phyloP scores from a whole-genome alignment of 192 early-diverging fungal species.

The Backusella macrospora region DNA sequence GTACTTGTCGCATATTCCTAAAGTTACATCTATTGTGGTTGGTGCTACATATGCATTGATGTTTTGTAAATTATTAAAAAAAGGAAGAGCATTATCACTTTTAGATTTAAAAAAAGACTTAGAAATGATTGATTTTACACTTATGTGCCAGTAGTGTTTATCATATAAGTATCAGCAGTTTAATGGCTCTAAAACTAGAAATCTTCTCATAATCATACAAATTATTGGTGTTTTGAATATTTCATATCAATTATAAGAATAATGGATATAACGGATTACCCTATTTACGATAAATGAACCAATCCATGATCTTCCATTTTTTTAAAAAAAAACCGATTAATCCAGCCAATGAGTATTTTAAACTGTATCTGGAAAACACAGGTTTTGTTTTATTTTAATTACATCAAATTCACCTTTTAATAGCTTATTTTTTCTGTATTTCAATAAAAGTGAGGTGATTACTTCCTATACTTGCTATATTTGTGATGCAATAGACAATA shows the following conservation, averaged over 20 bases:
- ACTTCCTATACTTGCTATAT: neutral
- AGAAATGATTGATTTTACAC: too few relatives aligned
- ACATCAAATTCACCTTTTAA: neutral
- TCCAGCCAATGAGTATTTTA: neutral
- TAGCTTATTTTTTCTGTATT: neutral
- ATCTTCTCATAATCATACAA: neutral
- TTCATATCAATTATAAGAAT: neutral
- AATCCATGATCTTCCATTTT: neutral
- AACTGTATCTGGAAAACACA: neutral
- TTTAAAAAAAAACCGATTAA: neutral
- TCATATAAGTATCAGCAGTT: too few relatives aligned
- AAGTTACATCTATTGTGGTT: neutral
- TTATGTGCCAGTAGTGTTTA: too few relatives aligned
- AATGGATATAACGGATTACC: neutral
- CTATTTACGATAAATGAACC: neutral
- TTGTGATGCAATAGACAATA: neutral
- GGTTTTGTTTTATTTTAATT: neutral
- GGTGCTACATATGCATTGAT: constrained; percentile 6
- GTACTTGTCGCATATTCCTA: neutral
- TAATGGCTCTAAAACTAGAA: too few relatives aligned
- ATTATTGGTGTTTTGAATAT: neutral
- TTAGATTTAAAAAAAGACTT: too few relatives aligned
- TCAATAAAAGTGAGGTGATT: constrained; percentile 5
- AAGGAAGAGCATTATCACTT: too few relatives aligned
- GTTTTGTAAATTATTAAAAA: too few relatives aligned